These are phyloP conservation scores for Spathaspora passalidarum DNA, from an alignment of 805 yeast species.

Conservation along the genomic window DNA sequence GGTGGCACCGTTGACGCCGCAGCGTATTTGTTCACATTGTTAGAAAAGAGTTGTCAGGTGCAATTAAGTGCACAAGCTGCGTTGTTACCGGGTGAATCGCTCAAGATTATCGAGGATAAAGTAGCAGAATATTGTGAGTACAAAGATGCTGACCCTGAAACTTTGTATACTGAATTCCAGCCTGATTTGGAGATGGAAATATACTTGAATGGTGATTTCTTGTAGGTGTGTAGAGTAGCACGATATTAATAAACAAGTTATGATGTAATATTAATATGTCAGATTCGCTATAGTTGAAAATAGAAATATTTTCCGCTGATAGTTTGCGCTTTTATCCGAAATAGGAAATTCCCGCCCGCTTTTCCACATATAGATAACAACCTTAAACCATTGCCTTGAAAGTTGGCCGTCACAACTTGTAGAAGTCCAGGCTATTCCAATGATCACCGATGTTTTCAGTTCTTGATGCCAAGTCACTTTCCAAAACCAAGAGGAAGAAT, in stretches of 20 bases:
- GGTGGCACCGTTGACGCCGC: constrained; percentile 37
- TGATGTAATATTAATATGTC: too few relatives aligned
- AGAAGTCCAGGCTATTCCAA: neutral
- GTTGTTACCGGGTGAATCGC: constrained; percentile 35
- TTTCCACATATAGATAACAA: neutral
- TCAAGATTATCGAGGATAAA: constrained; percentile 50
- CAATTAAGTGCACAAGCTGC: constrained; percentile 40
- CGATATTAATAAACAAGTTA: neutral
- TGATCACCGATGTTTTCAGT: constrained; percentile 3
- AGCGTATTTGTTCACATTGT: constrained; percentile 28
- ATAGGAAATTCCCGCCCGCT: neutral
- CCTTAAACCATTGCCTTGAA: neutral
- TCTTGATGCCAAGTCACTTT: constrained; percentile 4
- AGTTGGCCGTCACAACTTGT: neutral
- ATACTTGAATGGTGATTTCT: constrained; percentile 9
- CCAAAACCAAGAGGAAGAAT: constrained; percentile 2
- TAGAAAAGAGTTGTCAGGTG: constrained; percentile 30
- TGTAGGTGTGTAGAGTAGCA: neutral
- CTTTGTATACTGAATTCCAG: constrained; percentile 70
- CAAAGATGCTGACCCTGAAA: constrained; percentile 61
- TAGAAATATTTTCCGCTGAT: neutral
- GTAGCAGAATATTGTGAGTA: constrained; percentile 66
- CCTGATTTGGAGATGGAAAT: constrained; percentile 51
- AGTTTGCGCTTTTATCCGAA: neutral
- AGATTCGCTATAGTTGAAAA: too few relatives aligned